Conservation (phyloP, 306 rosid species). For the Trichosanthes truncata region DNA sequence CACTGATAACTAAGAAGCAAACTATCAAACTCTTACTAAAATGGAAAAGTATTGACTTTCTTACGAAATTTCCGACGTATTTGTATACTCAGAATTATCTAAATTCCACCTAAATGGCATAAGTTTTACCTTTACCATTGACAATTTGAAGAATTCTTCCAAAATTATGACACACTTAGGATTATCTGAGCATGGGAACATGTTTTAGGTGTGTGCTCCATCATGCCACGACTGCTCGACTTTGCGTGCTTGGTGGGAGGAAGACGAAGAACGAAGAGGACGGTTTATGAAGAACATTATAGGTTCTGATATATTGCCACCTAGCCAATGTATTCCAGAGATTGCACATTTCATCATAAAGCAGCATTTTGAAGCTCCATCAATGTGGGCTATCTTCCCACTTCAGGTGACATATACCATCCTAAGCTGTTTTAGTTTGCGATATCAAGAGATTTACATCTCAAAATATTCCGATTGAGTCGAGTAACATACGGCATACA, state of each 20-base stretch:
- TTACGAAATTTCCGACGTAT: neutral
- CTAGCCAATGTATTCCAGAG: constrained; percentile 64
- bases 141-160: neutral
- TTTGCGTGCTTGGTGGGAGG: constrained; percentile 99
- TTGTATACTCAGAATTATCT: neutral
- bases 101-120: neutral
- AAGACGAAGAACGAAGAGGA: constrained; percentile 80
- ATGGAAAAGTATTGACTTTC: neutral
- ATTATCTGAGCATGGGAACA: constrained; percentile 6
- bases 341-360: constrained; percentile 48
- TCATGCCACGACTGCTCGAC: constrained; percentile 97
- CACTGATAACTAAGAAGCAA: neutral
- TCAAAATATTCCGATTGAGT: neutral
- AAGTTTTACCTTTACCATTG: neutral
- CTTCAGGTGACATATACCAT: constrained; percentile 53
- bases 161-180: neutral
- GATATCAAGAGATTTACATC: neutral
- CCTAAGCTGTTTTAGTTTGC: neutral
- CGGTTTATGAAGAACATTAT: constrained; percentile 56
- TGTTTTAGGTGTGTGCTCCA: constrained; percentile 84
- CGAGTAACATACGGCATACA: neutral
- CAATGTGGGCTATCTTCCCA: constrained; percentile 99
- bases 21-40: neutral
- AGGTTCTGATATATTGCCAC: constrained; percentile 59
- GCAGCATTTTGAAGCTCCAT: constrained; percentile 91